Percentiles rank a stretch among this genome's conserved stretches.
These are phyloP conservation scores for Lachancea cidri DNA, from an alignment of 805 yeast species.

Conservation along the genomic window DNA sequence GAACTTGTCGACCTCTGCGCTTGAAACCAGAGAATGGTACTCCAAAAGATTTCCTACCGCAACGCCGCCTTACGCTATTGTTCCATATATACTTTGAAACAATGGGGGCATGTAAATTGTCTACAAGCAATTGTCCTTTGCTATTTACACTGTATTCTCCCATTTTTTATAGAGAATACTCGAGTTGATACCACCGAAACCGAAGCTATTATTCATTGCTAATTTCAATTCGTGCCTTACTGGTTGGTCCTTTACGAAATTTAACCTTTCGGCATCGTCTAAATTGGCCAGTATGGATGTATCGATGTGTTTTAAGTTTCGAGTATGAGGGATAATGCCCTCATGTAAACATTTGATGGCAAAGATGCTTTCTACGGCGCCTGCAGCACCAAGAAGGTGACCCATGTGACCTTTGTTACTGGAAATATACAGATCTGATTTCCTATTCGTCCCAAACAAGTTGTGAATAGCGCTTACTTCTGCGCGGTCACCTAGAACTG, in stretches of 20 bases:
- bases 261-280: constrained; percentile 38
- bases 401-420: constrained; percentile 93
- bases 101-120: not conserved
- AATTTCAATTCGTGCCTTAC: constrained; percentile 38
- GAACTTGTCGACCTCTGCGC: constrained; percentile 53
- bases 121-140: not conserved
- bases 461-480: constrained; percentile 71
- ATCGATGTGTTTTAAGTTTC: constrained; percentile 54
- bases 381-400: constrained; percentile 93
- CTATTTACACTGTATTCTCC: not conserved
- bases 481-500: constrained; percentile 81
- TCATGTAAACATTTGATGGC: constrained; percentile 61
- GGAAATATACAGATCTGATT: constrained; percentile 44
- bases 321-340: constrained; percentile 68
- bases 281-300: not conserved
- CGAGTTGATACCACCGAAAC: constrained; percentile 96
- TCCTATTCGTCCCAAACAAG: constrained; percentile 35
- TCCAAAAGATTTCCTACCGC: constrained; percentile 14
- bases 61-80: constrained; percentile 7
- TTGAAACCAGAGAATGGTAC: constrained; percentile 49
- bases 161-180: constrained; percentile 50
- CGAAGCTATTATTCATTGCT: constrained; percentile 87
- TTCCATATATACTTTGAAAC: constrained; percentile 10
- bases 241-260: constrained; percentile 53
- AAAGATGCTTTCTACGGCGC: constrained; percentile 85